Evolutionary conservation across 768 basidiomycete species (phyloP).

Genomic region (Boletus bicolor): DNA sequence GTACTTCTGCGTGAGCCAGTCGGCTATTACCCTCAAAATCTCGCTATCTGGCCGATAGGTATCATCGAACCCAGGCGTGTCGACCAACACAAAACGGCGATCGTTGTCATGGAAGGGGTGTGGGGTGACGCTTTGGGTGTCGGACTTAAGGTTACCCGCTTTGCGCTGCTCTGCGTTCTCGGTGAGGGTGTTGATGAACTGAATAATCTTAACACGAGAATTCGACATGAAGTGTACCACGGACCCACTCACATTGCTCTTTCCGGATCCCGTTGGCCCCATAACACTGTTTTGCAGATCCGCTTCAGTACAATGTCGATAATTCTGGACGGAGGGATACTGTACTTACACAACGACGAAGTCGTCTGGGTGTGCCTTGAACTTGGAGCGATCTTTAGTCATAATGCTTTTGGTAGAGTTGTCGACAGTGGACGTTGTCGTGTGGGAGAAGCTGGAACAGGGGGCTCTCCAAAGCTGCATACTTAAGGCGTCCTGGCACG

Average conservation of each 20-base stretch:
- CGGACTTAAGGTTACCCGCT: constrained; percentile 6
- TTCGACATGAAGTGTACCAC: not conserved
- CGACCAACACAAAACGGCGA: constrained; percentile 13
- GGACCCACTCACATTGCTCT: constrained; percentile 18
- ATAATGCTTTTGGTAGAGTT: not conserved
- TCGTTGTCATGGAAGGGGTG: not conserved
- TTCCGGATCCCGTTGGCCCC: constrained; percentile 27
- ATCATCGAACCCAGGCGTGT: constrained; percentile 23
- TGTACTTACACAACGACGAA: constrained; percentile 13
- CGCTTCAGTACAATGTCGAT: not conserved
- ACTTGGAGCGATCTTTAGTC: constrained; percentile 3
- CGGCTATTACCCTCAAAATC: constrained; percentile 11
- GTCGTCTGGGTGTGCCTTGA: constrained; percentile 10
- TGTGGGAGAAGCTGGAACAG: not conserved
- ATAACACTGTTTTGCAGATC: constrained; percentile 9
- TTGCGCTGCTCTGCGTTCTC: not conserved
- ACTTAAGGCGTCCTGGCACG: not conserved
- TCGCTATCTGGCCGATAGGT: constrained; percentile 13
- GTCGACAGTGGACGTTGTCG: not conserved
- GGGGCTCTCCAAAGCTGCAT: not conserved
- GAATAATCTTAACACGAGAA: not conserved
- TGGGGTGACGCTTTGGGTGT: constrained; percentile 10
- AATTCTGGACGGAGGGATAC: not conserved
- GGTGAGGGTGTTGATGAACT: constrained; percentile 18
- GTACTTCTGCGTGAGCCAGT: constrained; percentile 21